Evolutionary conservation across 345 rosid species (phyloP).

Genomic region (Hevea brasiliensis): DNA sequence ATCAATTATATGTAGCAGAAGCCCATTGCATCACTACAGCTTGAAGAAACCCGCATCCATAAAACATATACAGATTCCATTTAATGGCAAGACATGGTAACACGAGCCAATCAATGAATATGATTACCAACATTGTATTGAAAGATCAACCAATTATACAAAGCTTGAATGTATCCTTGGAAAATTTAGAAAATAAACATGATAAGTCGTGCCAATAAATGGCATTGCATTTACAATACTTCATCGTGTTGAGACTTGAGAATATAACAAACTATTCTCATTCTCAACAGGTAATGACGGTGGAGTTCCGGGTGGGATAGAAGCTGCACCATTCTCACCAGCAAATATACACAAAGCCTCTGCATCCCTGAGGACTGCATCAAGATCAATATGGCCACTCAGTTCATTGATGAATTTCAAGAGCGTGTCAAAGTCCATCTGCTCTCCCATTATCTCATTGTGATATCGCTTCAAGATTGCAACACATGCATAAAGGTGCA

Average conservation of each 20-base stretch:
- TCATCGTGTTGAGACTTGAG: constrained; percentile 69
- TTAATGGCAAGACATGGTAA: background rate
- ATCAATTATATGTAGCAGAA: background rate
- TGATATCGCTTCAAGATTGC: constrained; percentile 90
- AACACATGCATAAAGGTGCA: constrained; percentile 82
- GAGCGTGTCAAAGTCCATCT: constrained; percentile 96
- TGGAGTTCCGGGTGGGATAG: constrained; percentile 92
- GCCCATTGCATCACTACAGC: background rate
- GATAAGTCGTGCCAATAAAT: background rate
- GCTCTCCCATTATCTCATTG: constrained; percentile 77
- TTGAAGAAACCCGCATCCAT: background rate
- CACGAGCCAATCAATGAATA: background rate
- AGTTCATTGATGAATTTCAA: constrained; percentile 92
- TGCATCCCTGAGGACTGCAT: constrained; percentile 71
- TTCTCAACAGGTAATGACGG: constrained; percentile 65
- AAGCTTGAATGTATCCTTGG: background rate
- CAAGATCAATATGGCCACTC: constrained; percentile 76
- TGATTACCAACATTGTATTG: background rate
- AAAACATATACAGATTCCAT: background rate
- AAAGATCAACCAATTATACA: constrained; percentile 1
- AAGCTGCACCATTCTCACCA: constrained; percentile 88
- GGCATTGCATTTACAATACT: constrained; percentile 48
- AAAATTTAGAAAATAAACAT: background rate
- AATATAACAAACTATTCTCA: constrained; percentile 48
- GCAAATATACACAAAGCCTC: constrained; percentile 95